phyloP scores from a whole-genome alignment of 2,329 filamentous ascomycete genomes.

The Sarocladium kiliense region DNA sequence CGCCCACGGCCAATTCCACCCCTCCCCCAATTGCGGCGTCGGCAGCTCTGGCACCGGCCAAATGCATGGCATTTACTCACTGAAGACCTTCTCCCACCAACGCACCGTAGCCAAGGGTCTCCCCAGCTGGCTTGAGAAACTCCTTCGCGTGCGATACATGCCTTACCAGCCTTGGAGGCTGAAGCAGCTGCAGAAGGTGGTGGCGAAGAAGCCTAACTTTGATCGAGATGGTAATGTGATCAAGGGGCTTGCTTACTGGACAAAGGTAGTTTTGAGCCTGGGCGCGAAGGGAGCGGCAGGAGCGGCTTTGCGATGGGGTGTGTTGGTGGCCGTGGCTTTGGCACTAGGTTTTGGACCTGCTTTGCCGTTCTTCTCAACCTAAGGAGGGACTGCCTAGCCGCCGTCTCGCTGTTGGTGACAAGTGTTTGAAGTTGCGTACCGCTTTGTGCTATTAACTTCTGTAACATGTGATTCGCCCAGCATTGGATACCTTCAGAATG shows the following conservation, averaged over 20 bases:
- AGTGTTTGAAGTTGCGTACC: not conserved
- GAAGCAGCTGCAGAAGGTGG: slow-evolving; percentile 37
- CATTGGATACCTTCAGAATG: not conserved
- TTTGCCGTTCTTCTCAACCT: not conserved
- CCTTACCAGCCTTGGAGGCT: slow-evolving; percentile 49
- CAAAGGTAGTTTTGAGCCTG: slow-evolving; percentile 43
- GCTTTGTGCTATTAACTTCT: not conserved
- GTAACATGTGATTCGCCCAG: not conserved
- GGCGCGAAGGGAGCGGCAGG: slow-evolving; percentile 44
- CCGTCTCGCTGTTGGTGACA: too few relatives aligned
- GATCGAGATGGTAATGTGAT: slow-evolving; percentile 52
- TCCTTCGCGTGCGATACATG: slow-evolving; percentile 65
- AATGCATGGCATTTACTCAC: slow-evolving; percentile 44
- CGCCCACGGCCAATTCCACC: slow-evolving; percentile 35
- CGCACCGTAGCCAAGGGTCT: slow-evolving; percentile 28
- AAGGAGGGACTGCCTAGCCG: not conserved
- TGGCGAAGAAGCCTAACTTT: slow-evolving; percentile 49
- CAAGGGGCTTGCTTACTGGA: slow-evolving; percentile 50
- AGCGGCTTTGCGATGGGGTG: slow-evolving; percentile 46
- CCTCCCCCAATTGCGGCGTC: slow-evolving; percentile 44
- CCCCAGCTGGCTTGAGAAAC: slow-evolving; percentile 32
- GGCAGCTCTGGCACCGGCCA: slow-evolving; percentile 42
- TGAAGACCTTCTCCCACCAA: slow-evolving; percentile 37
- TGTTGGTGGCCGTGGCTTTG: slow-evolving; percentile 34
- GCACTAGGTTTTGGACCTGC: slow-evolving; percentile 20